Evolutionary conservation across 768 basidiomycete species (phyloP).

Genomic region (Roridomyces roridus): DNA sequence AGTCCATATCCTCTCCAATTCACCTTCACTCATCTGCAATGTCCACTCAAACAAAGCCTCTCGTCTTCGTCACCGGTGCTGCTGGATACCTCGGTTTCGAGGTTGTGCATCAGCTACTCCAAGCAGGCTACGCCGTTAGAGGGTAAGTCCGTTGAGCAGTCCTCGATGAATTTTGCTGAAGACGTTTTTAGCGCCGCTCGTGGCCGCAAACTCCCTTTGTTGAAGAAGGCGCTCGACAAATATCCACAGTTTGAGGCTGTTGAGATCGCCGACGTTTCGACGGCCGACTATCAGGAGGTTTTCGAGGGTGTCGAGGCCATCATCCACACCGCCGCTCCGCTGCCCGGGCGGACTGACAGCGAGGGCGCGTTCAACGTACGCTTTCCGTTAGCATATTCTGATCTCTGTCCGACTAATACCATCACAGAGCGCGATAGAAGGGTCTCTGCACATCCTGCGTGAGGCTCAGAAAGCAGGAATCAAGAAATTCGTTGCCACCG

Average conservation of each 20-base stretch:
- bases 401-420: not conserved
- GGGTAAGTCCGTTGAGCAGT: not conserved
- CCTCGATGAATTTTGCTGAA: not conserved
- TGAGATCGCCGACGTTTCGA: slow-evolving; percentile 23
- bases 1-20: no score
- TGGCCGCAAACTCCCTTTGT: slow-evolving; percentile 19
- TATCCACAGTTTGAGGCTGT: slow-evolving; percentile 22
- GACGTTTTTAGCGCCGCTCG: slow-evolving; percentile 15
- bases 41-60: slow-evolving; percentile 21
- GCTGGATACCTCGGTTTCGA: slow-evolving; percentile 24
- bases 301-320: slow-evolving; percentile 1
- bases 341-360: slow-evolving; percentile 11
- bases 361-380: slow-evolving; percentile 8
- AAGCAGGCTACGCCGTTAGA: slow-evolving; percentile 23
- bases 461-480: slow-evolving; percentile 32
- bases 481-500: slow-evolving; percentile 28
- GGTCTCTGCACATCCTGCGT: slow-evolving; percentile 32
- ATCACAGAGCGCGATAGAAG: slow-evolving; percentile 31
- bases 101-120: slow-evolving; percentile 22
- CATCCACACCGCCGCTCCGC: slow-evolving; percentile 7
- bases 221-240: slow-evolving; percentile 21
- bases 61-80: slow-evolving; percentile 20
- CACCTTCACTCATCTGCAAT: slow-evolving; percentile 2
- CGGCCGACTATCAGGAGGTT: slow-evolving; percentile 11
- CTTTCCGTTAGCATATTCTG: not conserved